phyloP scores from a whole-genome alignment of 2,329 filamentous ascomycete species.

The Lecanicillium sp. region DNA sequence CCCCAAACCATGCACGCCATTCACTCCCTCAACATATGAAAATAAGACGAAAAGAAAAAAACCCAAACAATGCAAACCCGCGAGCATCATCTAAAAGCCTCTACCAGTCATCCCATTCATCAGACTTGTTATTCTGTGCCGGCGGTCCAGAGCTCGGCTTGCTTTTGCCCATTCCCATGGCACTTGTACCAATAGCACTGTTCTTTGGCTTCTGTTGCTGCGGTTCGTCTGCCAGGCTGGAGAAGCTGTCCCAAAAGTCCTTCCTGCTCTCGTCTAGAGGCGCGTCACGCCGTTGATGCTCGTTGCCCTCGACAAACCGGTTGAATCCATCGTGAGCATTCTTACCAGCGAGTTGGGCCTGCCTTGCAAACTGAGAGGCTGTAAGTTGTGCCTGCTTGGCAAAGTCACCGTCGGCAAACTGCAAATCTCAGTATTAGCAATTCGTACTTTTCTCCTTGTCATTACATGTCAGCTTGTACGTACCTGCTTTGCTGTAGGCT shows the following conservation, averaged over 20 bases:
- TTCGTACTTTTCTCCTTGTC: slow-evolving; percentile 2
- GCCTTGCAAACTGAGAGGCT: slow-evolving; percentile 57
- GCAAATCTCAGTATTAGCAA: slow-evolving; percentile 15
- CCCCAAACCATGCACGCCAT: too few relatives aligned
- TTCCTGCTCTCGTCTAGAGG: slow-evolving; percentile 58
- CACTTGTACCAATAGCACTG: slow-evolving; percentile 49
- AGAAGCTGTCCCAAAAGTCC: slow-evolving; percentile 91
- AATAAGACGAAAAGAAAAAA: background rate
- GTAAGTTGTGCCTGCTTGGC: slow-evolving; percentile 56
- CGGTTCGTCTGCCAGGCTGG: slow-evolving; percentile 54
- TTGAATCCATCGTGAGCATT: slow-evolving; percentile 73
- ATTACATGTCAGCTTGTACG: slow-evolving; percentile 8
- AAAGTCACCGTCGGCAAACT: slow-evolving; percentile 76
- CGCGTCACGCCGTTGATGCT: slow-evolving; percentile 27
- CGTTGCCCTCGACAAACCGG: slow-evolving; percentile 76
- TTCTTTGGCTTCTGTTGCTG: slow-evolving; percentile 24
- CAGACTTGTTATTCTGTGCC: slow-evolving; percentile 37
- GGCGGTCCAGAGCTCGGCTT: slow-evolving; percentile 22
- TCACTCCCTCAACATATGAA: background rate
- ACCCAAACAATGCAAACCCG: background rate
- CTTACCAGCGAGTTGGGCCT: slow-evolving; percentile 61
- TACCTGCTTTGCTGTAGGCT: slow-evolving; percentile 85
- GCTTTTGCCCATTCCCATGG: slow-evolving; percentile 46
- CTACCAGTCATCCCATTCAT: slow-evolving; percentile 60
- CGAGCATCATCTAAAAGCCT: too few relatives aligned